Evolutionary conservation across 2,329 filamentous ascomycete species (phyloP), one percentile per base, ranked within the genome.

Genomic region (Lomentospora prolificans): DNA sequence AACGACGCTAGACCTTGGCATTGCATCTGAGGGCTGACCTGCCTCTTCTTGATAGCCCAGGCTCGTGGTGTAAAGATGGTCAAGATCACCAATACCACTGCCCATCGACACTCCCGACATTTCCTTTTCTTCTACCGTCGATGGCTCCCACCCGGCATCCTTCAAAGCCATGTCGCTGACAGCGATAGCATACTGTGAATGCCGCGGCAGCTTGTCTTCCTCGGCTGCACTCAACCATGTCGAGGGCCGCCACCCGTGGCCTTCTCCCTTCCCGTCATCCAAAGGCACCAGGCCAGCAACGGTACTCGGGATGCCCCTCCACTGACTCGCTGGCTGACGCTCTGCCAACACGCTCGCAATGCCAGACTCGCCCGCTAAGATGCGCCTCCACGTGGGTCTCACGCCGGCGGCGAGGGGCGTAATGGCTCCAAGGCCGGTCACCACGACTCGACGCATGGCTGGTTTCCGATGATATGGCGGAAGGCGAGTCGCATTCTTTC

Each of bases 1-100:
- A 30, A 30, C 14, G 28, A 12, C 24, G 1, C 14, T 51, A 14
- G 22, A 51, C 9, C 33, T 14, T 8, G 28, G 8, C 4, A 19
- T 6, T 27, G 5, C 6, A 46, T 28, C 30, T n/a, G 19, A 27
- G 17, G 31, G 1, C 7, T 3, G 46, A 62, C 82, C 71, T 71
- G 92, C 89, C 57, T 82, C 82, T 69, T 81, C 77, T 30, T 88
- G 78, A 66, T 88, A 95, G 1, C 81, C 82, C 52, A 96, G 65
- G 57, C 88, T 89, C 2, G 90, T 95, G 59, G 86, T 78, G 69
- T 95, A 96, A 7, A 95, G 84, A 63, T 96, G 90, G 41, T 96
- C 87, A 39, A 99, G 78, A 64, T 94, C 96, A 14, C 94, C 94
- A 63, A 99, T 96, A 1, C 94, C 94, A 61, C 92, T 97, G 2